Percentiles rank a stretch among this genome's conserved stretches.
Conservation (phyloP, 139 green algal species). For the Asterochloris erici region DNA sequence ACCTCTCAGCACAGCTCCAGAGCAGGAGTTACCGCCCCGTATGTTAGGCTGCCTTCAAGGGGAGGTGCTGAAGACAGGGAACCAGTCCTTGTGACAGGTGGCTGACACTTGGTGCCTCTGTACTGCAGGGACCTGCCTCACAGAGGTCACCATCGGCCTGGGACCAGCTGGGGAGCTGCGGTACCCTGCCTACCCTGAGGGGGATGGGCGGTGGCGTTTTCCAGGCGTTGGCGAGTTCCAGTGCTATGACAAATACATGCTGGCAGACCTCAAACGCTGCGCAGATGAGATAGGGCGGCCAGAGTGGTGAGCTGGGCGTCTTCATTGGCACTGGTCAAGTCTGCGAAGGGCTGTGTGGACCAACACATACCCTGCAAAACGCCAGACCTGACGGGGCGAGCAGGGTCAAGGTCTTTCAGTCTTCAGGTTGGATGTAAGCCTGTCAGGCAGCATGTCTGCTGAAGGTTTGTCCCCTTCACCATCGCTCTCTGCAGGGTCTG, state of each 20-base stretch:
- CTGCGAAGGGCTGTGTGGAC: no score
- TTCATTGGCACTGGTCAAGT: no score
- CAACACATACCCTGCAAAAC: not conserved
- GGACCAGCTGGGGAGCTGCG: constrained; percentile 96
- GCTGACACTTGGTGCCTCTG: not conserved
- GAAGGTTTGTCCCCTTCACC: no score
- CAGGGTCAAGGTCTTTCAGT: no score
- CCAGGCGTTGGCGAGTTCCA: constrained; percentile 98
- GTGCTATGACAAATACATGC: constrained; percentile 98
- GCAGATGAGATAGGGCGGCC: constrained; percentile 70
- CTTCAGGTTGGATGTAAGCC: no score
- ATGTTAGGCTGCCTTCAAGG: no score
- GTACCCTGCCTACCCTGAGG: constrained; percentile 97
- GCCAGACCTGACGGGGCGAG: no score
- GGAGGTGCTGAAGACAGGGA: no score
- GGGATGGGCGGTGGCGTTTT: constrained; percentile 91
- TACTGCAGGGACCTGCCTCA: constrained; percentile 62
- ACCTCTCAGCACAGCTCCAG: no score
- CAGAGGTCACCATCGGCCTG: constrained; percentile 93
- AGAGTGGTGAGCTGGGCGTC: constrained; percentile 68
- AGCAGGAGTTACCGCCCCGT: no score
- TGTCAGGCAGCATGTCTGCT: no score
- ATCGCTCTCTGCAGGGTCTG: no score
- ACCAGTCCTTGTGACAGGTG: not conserved
- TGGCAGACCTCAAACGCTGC: constrained; percentile 60